A percentile compares a stretch with the other conserved stretches of the same genome.
Evolutionary conservation across 352 stramenopile genomes (phyloP).

Genomic region (Discostella stelligera): DNA sequence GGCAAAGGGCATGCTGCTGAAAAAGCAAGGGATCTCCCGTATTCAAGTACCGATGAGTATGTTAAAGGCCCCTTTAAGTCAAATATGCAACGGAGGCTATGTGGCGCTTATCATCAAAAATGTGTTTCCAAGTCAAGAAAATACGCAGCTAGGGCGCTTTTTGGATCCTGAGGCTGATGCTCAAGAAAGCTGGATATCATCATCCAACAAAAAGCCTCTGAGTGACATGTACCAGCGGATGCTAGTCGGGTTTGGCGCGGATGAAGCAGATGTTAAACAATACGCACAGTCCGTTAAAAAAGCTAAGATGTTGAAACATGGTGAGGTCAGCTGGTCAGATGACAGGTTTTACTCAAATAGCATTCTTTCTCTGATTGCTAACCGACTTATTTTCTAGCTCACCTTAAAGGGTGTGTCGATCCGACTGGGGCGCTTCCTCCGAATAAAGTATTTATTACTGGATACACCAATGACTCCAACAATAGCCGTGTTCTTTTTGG

Average conservation of each 20-base stretch:
- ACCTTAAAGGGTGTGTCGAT: constrained; percentile 53
- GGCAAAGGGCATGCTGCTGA: constrained; percentile 42
- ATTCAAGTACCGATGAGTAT: constrained; percentile 60
- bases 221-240: constrained; percentile 50
- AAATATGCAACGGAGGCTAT: constrained; percentile 11
- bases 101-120: constrained; percentile 27
- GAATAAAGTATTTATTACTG: constrained; percentile 53
- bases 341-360: neutral
- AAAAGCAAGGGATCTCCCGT: constrained; percentile 27
- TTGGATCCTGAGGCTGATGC: constrained; percentile 29
- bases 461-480: constrained; percentile 25
- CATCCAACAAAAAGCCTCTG: constrained; percentile 18
- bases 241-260: constrained; percentile 34
- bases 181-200: constrained; percentile 22
- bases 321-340: constrained; percentile 1
- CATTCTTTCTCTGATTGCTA: neutral
- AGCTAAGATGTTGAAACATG: constrained; percentile 30
- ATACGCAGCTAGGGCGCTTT: constrained; percentile 19
- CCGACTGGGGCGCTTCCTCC: constrained; percentile 51
- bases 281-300: constrained; percentile 37
- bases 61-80: constrained; percentile 44
- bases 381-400: constrained; percentile 7
- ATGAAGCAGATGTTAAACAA: constrained; percentile 7
- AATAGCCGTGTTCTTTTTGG: constrained; percentile 31
- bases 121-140: constrained; percentile 26